A percentile compares a stretch with the other conserved stretches of the same genome.
Conservation (phyloP, 2,329 filamentous ascomycete species). For the Cytospora leucostoma region DNA sequence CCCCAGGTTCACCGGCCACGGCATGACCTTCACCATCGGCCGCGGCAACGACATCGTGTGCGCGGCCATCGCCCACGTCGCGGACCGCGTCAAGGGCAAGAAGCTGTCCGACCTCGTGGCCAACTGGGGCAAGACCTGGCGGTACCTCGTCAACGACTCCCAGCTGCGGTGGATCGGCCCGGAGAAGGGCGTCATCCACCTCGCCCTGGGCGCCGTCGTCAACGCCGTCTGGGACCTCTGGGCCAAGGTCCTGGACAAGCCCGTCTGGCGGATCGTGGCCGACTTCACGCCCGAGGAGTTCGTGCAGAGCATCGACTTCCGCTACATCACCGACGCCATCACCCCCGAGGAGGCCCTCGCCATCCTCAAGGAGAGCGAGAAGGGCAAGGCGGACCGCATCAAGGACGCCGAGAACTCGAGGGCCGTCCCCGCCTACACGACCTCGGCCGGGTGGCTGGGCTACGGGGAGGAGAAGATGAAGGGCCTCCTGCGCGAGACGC, state of each 20-base stretch:
- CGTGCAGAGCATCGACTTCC: slow-evolving; percentile 86
- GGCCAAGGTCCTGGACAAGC: slow-evolving; percentile 83
- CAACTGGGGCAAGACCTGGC: slow-evolving; percentile 88
- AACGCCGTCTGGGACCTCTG: slow-evolving; percentile 96
- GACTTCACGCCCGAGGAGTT: slow-evolving; percentile 90
- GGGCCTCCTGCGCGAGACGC: slow-evolving; percentile 69
- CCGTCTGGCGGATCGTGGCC: slow-evolving; percentile 85
- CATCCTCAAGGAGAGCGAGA: slow-evolving; percentile 66
- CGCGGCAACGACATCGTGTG: slow-evolving; percentile 93
- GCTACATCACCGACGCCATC: slow-evolving; percentile 92
- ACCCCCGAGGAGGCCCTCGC: slow-evolving; percentile 80
- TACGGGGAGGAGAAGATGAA: slow-evolving; percentile 89
- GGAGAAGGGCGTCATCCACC: slow-evolving; percentile 91
- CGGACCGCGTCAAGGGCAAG: slow-evolving; percentile 72
- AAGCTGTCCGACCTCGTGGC: slow-evolving; percentile 75
- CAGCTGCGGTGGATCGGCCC: slow-evolving; percentile 93
- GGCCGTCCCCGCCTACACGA: slow-evolving; percentile 89
- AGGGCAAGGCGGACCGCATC: slow-evolving; percentile 70
- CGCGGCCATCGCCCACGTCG: slow-evolving; percentile 76
- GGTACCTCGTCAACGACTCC: slow-evolving; percentile 85
- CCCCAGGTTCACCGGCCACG: slow-evolving; percentile 69
- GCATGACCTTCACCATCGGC: slow-evolving; percentile 86
- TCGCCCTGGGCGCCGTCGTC: slow-evolving; percentile 84
- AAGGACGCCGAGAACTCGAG: slow-evolving; percentile 70
- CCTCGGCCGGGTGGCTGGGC: slow-evolving; percentile 87